A percentile compares a stretch with the other conserved stretches of the same genome.
These are phyloP conservation scores for Pisolithus tinctorius DNA, from an alignment of 768 basidiomycete species.

Conservation along the genomic window DNA sequence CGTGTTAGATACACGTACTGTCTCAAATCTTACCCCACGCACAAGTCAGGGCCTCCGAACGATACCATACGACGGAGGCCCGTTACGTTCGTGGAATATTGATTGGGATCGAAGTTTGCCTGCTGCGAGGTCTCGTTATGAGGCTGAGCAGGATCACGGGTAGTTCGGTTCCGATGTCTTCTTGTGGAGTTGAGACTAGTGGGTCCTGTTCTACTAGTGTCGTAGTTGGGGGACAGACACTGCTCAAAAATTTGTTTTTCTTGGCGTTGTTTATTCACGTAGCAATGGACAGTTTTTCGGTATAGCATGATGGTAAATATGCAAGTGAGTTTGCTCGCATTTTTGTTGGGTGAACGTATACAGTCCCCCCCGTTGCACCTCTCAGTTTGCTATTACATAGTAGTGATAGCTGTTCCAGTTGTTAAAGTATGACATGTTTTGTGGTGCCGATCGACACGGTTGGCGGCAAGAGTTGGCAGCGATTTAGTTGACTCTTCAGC, in stretches of 20 bases:
- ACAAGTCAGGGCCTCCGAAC: constrained; percentile 62
- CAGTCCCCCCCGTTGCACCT: too few relatives aligned
- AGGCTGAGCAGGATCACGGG: constrained; percentile 39
- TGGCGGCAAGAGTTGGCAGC: too few relatives aligned
- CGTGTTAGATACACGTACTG: background rate
- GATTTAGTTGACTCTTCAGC: too few relatives aligned
- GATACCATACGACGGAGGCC: constrained; percentile 39
- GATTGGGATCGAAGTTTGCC: constrained; percentile 28
- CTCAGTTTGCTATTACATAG: too few relatives aligned
- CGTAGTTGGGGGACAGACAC: constrained; percentile 66
- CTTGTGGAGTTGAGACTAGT: constrained; percentile 56
- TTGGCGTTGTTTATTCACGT: background rate
- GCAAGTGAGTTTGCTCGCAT: too few relatives aligned
- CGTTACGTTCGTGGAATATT: constrained; percentile 74
- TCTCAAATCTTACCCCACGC: constrained; percentile 20
- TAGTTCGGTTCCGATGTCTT: constrained; percentile 38
- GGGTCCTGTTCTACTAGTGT: constrained; percentile 32
- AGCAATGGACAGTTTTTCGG: too few relatives aligned
- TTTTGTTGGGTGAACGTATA: background rate
- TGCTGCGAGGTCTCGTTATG: constrained; percentile 56
- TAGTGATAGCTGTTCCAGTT: too few relatives aligned
- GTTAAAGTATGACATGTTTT: too few relatives aligned
- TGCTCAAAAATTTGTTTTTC: constrained; percentile 17
- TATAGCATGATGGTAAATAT: too few relatives aligned
- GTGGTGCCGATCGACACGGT: too few relatives aligned